A percentile compares a stretch with the other conserved stretches of the same genome.
phyloP scores from a whole-genome alignment of 2,329 filamentous ascomycete genomes.

The Tolypocladium pustulatum region DNA sequence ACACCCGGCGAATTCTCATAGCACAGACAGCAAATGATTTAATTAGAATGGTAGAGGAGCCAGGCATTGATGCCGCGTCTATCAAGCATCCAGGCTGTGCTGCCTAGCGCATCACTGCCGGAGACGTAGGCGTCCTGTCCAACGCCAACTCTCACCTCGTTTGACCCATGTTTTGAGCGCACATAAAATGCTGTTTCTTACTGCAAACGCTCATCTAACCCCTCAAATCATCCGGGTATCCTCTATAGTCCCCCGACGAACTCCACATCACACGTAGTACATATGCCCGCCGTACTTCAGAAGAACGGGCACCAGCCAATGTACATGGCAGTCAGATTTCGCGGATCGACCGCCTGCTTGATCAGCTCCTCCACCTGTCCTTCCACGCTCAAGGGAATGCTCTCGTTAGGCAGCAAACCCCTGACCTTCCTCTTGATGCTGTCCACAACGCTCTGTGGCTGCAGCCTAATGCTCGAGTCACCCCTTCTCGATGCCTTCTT shows the following conservation, averaged over 20 bases:
- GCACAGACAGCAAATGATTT: no score
- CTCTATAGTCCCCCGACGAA: neutral
- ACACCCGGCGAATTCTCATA: no score
- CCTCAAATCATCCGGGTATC: neutral
- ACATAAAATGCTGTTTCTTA: neutral
- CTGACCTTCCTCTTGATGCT: conserved; percentile 79
- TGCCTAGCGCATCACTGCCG: neutral
- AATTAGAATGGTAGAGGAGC: no score
- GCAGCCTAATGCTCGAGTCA: conserved; percentile 36
- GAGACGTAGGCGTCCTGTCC: no score
- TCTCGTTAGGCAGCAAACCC: conserved; percentile 76
- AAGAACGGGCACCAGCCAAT: conserved; percentile 76
- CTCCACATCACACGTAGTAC: neutral
- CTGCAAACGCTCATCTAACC: neutral
- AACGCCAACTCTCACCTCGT: no score
- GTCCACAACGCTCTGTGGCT: conserved; percentile 69
- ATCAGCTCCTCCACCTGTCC: conserved; percentile 97
- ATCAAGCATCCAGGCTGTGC: neutral
- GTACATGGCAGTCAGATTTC: conserved; percentile 85
- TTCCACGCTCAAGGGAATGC: conserved; percentile 86
- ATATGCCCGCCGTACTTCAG: conserved; percentile 14
- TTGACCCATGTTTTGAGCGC: neutral
- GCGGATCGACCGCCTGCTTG: conserved; percentile 69
- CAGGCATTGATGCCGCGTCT: neutral
- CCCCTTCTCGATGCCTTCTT: conserved; percentile 33